phyloP scores from a whole-genome alignment of 495 filamentous ascomycete genomes.

The Apiosordaria backusii region DNA sequence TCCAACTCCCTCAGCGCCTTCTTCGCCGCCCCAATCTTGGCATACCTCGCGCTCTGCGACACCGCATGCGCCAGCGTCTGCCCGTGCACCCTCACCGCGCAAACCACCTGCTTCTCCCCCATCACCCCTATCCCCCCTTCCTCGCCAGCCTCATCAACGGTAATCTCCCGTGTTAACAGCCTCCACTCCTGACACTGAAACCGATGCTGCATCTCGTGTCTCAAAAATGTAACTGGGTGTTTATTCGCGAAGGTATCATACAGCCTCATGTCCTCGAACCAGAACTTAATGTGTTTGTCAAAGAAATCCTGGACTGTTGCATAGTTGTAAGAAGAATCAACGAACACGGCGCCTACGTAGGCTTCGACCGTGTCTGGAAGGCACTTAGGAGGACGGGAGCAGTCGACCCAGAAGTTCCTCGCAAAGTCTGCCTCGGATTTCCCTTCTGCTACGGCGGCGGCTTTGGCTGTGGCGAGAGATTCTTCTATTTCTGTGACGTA shows the following conservation, averaged over 20 bases:
- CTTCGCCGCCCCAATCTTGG: constrained; percentile 69
- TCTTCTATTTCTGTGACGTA: constrained; percentile 67
- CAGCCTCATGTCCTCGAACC: constrained; percentile 81
- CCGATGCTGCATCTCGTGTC: constrained; percentile 40
- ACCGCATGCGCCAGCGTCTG: constrained; percentile 59
- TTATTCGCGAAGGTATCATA: constrained; percentile 89
- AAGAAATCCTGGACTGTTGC: constrained; percentile 73
- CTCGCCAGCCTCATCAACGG: constrained; percentile 21
- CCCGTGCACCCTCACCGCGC: constrained; percentile 75
- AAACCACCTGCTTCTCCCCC: constrained; percentile 54
- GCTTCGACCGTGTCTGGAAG: constrained; percentile 87
- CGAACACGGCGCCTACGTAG: constrained; percentile 85
- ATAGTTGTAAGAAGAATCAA: constrained; percentile 85
- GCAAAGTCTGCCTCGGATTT: constrained; percentile 44
- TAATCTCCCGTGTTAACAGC: constrained; percentile 20
- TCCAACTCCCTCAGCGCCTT: constrained; percentile 59
- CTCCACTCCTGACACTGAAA: constrained; percentile 51
- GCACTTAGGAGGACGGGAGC: constrained; percentile 74
- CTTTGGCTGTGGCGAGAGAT: constrained; percentile 47
- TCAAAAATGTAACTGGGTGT: constrained; percentile 63
- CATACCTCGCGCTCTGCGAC: constrained; percentile 62
- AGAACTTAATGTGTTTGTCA: constrained; percentile 63
- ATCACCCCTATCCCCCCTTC: constrained; percentile 15
- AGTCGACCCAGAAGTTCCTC: constrained; percentile 74
- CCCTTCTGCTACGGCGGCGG: constrained; percentile 32